phyloP scores from a whole-genome alignment of 495 filamentous ascomycete genomes.

The Penicillium macrosclerotiorum region DNA sequence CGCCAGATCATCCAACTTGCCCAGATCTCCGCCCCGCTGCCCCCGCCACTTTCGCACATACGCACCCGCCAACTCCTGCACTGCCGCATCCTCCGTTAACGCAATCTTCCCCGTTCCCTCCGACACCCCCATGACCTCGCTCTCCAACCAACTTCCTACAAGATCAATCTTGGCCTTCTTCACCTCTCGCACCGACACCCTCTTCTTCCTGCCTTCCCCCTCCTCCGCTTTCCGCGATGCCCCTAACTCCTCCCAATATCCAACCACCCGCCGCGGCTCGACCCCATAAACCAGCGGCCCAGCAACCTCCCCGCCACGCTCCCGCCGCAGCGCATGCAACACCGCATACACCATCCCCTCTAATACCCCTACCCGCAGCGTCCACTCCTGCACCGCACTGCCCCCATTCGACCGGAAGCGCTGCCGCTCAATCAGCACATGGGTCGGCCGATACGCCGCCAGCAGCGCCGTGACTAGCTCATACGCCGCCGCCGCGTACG shows the following conservation, averaged over 20 bases:
- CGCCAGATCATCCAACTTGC: conserved; percentile 87
- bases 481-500: conserved; percentile 62
- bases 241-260: conserved; percentile 35
- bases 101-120: conserved; percentile 4
- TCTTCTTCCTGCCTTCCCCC: conserved; percentile 23
- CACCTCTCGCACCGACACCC: conserved; percentile 28
- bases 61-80: conserved; percentile 35
- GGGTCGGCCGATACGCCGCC: conserved; percentile 54
- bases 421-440: conserved; percentile 86
- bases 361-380: conserved; percentile 82
- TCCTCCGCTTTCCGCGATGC: neutral
- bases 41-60: conserved; percentile 49
- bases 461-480: conserved; percentile 54
- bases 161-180: conserved; percentile 68
- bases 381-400: conserved; percentile 79
- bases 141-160: conserved; percentile 52
- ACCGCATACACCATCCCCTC: conserved; percentile 85
- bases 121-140: neutral
- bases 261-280: conserved; percentile 39
- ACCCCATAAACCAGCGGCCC: conserved; percentile 32
- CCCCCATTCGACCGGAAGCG: conserved; percentile 71
- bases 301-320: conserved; percentile 25
- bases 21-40: conserved; percentile 26
- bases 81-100: conserved; percentile 30
- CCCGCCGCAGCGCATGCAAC: conserved; percentile 53